Conservation (phyloP, 441 rosid species). For the Populus trichocarpa region DNA sequence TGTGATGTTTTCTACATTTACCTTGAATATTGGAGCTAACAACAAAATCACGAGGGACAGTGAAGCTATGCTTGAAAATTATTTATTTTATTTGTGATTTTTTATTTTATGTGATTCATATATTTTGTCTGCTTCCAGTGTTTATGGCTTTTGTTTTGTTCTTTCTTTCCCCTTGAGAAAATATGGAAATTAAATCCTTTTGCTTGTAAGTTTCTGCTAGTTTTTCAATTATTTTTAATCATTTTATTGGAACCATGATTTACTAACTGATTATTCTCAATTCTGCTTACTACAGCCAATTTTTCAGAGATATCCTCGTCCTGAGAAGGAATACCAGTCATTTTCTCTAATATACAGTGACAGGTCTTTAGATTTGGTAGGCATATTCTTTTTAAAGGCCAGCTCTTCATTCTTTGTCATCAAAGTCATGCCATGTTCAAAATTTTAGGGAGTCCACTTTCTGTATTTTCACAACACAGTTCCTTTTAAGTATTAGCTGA, state of each 20-base stretch:
- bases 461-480: background rate
- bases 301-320: constrained; percentile 87
- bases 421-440: constrained; percentile 1
- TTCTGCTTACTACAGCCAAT: constrained; percentile 60
- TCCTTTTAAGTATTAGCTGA: background rate
- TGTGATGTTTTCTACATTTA: background rate
- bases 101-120: background rate
- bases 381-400: constrained; percentile 3
- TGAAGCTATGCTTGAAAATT: background rate
- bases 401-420: background rate
- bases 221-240: background rate
- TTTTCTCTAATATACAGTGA: constrained; percentile 34
- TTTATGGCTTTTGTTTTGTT: background rate
- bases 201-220: background rate
- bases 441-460: background rate
- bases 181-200: background rate
- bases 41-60: background rate
- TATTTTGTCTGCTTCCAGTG: background rate
- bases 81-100: background rate
- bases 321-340: constrained; percentile 38
- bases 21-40: background rate
- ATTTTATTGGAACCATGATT: background rate
- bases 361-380: constrained; percentile 36
- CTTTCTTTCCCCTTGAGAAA: background rate
- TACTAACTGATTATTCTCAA: constrained; percentile 1